These are phyloP conservation scores for Rhinocladiella mackenziei DNA, from an alignment of 2,329 filamentous ascomycete genomes.

Conservation along the genomic window DNA sequence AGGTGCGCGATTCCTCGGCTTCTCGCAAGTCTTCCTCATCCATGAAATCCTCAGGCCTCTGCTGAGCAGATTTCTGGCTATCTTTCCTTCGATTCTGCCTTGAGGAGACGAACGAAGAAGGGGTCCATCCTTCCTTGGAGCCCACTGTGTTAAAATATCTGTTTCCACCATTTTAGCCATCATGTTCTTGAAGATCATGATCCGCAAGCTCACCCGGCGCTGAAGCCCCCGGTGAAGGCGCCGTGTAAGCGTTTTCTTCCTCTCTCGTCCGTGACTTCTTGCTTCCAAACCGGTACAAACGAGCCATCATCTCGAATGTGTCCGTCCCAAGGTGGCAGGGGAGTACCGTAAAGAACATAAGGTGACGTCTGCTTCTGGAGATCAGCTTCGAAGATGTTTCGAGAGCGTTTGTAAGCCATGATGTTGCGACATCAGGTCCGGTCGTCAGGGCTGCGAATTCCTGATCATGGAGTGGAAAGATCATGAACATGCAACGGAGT, in stretches of 20 bases:
- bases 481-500: too few relatives aligned
- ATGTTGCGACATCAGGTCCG: too few relatives aligned
- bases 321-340: conserved; percentile 72
- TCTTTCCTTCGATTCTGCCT: conserved; percentile 72
- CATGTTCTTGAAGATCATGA: conserved; percentile 31
- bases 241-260: conserved; percentile 89
- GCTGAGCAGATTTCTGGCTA: conserved; percentile 49
- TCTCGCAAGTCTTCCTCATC: conserved; percentile 93
- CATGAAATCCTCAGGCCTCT: conserved; percentile 89
- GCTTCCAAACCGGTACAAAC: conserved; percentile 95
- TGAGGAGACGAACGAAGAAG: conserved; percentile 86
- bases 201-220: conserved; percentile 70
- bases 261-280: conserved; percentile 90
- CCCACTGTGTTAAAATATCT: conserved; percentile 98
- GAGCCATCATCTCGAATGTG: conserved; percentile 82
- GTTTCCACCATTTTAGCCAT: conserved; percentile 36
- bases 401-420: conserved; percentile 78
- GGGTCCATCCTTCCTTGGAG: conserved; percentile 96
- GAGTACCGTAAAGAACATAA: conserved; percentile 77
- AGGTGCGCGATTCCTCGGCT: conserved; percentile 68
- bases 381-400: conserved; percentile 73
- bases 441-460: too few relatives aligned
- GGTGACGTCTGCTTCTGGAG: conserved; percentile 63
- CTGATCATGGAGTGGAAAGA: too few relatives aligned
- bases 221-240: conserved; percentile 94